These are phyloP conservation scores for Populus davidiana DNA, from an alignment of 345 rosid genomes.

Conservation along the genomic window DNA sequence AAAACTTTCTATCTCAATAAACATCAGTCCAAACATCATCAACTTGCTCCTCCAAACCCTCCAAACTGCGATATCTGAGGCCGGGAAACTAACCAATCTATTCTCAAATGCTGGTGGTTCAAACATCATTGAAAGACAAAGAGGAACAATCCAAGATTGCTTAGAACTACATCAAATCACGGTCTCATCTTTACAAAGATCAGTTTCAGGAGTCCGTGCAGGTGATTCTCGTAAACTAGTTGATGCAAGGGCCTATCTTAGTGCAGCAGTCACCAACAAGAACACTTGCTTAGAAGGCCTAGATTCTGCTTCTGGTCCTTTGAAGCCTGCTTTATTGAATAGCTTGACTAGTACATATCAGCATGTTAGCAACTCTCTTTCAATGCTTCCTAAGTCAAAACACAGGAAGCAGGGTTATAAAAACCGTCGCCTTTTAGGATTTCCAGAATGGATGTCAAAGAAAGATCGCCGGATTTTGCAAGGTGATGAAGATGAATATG, in stretches of 20 bases:
- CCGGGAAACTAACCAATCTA: conserved; percentile 52
- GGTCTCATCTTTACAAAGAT: conserved; percentile 39
- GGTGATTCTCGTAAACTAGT: conserved; percentile 38
- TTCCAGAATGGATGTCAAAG: conserved; percentile 54
- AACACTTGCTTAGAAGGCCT: conserved; percentile 84
- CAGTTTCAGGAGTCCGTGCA: conserved; percentile 42
- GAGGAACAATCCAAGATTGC: conserved; percentile 80
- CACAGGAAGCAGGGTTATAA: conserved; percentile 31
- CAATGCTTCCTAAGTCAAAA: conserved; percentile 45
- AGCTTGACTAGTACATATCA: conserved; percentile 50
- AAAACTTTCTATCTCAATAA: conserved; percentile 69
- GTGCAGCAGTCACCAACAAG: conserved; percentile 83
- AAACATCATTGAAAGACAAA: conserved; percentile 56
- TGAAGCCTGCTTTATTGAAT: conserved; percentile 46
- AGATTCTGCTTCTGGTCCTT: conserved; percentile 62
- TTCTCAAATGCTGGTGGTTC: conserved; percentile 29
- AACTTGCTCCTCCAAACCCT: conserved; percentile 60
- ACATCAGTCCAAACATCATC: conserved; percentile 58
- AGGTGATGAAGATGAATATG: conserved; percentile 45
- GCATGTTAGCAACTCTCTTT: conserved; percentile 77
- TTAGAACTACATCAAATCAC: conserved; percentile 77
- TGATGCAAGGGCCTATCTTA: conserved; percentile 63
- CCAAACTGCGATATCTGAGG: conserved; percentile 57
- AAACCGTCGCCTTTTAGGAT: conserved; percentile 49
- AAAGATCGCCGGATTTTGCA: conserved; percentile 52